These are phyloP conservation scores for Hypoxylon trugodes DNA, from an alignment of 495 filamentous ascomycete species.

Conservation along the genomic window DNA sequence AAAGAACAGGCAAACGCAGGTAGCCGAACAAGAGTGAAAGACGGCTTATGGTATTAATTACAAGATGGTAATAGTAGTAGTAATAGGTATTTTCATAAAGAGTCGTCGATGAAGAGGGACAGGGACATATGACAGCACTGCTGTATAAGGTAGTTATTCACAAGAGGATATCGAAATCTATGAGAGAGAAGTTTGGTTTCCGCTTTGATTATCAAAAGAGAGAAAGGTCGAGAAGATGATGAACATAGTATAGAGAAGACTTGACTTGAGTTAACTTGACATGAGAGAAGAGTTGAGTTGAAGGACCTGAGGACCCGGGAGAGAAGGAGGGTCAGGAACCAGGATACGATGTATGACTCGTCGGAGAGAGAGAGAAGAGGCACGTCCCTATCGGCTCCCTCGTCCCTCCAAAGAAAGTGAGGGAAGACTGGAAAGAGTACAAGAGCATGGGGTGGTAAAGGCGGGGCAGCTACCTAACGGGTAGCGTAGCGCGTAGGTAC, in stretches of 20 bases:
- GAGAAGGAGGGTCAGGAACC: constrained; percentile 27
- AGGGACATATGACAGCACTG: constrained; percentile 36
- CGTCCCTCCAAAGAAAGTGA: too few relatives aligned
- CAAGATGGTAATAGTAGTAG: too few relatives aligned
- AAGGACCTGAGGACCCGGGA: background rate
- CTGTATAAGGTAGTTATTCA: constrained; percentile 36
- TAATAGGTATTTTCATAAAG: constrained; percentile 14
- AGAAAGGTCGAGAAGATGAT: too few relatives aligned
- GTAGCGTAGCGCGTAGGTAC: constrained; percentile 20
- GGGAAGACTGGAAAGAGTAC: too few relatives aligned
- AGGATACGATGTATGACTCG: constrained; percentile 36
- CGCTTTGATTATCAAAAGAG: constrained; percentile 19
- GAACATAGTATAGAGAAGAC: background rate
- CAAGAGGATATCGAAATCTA: constrained; percentile 37
- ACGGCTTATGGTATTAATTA: constrained; percentile 24
- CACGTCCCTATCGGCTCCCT: constrained; percentile 24
- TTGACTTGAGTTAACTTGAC: too few relatives aligned
- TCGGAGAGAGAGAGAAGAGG: constrained; percentile 28
- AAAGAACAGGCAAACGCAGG: constrained; percentile 33
- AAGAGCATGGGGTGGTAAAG: constrained; percentile 26
- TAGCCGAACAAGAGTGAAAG: constrained; percentile 19
- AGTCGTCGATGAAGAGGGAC: background rate
- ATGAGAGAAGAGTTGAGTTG: too few relatives aligned
- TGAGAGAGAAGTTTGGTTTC: constrained; percentile 7
- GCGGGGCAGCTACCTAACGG: constrained; percentile 31